Evolutionary conservation across 345 rosid species (phyloP).

Genomic region (Reutealis trisperma): DNA sequence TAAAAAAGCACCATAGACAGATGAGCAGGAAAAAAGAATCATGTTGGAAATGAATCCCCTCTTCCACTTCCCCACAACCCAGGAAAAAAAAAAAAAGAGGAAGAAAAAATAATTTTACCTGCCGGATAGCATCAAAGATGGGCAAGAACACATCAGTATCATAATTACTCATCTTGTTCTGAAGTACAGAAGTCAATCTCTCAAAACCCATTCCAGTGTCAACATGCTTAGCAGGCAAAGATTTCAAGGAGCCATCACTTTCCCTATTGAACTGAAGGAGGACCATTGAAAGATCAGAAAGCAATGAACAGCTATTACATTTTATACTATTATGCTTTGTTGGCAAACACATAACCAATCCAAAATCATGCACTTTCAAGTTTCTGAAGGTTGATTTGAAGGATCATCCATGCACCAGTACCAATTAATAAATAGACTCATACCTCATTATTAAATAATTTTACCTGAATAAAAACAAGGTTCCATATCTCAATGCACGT

Average conservation of each 20-base stretch:
- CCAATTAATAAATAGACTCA: neutral
- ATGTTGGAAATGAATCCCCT: no score
- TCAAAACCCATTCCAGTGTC: conserved; percentile 99
- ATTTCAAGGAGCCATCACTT: conserved; percentile 76
- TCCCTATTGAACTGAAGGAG: conserved; percentile 82
- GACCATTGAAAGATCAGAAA: conserved; percentile 12
- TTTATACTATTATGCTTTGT: neutral
- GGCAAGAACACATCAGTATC: conserved; percentile 97
- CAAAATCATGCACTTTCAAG: neutral
- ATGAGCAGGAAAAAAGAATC: no score
- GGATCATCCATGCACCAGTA: neutral
- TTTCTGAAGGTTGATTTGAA: neutral
- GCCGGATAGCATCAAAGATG: conserved; percentile 82
- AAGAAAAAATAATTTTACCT: conserved; percentile 41
- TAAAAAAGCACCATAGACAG: no score
- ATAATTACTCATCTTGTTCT: conserved; percentile 97
- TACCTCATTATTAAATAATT: neutral
- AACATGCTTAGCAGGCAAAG: conserved; percentile 96
- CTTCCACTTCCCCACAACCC: no score
- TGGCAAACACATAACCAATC: neutral
- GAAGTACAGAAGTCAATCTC: conserved; percentile 87
- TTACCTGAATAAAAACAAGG: conserved; percentile 96
- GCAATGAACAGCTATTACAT: neutral
- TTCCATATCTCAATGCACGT: conserved; percentile 99
- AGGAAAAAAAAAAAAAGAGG: no score